Percentiles rank a stretch among this genome's conserved stretches.
Evolutionary conservation across 2,329 filamentous ascomycete species (phyloP).

Genomic region (Claviceps pusilla): DNA sequence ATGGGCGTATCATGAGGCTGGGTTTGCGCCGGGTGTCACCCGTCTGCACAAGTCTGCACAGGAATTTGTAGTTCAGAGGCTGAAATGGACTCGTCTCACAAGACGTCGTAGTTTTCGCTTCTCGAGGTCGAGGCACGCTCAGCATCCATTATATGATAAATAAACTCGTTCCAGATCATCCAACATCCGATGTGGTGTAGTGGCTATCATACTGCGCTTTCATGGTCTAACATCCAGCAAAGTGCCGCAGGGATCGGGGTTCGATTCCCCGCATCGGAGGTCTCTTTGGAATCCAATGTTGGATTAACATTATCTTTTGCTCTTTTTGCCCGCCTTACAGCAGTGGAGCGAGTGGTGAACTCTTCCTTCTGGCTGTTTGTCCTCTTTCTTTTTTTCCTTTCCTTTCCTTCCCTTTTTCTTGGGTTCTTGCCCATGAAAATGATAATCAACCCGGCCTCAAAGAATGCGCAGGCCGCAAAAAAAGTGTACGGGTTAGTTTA

Average conservation of each 20-base stretch:
- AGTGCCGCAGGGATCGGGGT: conserved; percentile 7
- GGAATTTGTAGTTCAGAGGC: background rate
- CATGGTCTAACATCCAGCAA: background rate
- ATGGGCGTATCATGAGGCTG: too few relatives aligned
- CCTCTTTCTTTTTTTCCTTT: too few relatives aligned
- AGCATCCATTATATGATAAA: rapidly evolving
- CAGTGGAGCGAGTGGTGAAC: too few relatives aligned
- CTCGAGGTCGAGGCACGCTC: rapidly evolving
- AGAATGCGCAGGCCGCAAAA: too few relatives aligned
- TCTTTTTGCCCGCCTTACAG: background rate
- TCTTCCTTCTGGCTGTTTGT: too few relatives aligned
- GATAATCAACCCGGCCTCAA: too few relatives aligned
- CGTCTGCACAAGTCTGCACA: background rate
- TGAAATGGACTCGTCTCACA: background rate
- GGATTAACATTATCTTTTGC: background rate
- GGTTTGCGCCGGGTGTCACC: background rate
- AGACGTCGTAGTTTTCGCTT: background rate
- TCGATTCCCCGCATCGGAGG: conserved; percentile 8
- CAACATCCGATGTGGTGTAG: conserved; percentile 7
- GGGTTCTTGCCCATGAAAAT: too few relatives aligned
- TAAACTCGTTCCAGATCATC: rapidly evolving
- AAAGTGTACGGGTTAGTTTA: too few relatives aligned
- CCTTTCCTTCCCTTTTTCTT: too few relatives aligned
- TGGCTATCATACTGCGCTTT: conserved; percentile 9
- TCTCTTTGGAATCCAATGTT: background rate